Evolutionary conservation across 805 yeast species (phyloP).

Genomic region (Candida alai): DNA sequence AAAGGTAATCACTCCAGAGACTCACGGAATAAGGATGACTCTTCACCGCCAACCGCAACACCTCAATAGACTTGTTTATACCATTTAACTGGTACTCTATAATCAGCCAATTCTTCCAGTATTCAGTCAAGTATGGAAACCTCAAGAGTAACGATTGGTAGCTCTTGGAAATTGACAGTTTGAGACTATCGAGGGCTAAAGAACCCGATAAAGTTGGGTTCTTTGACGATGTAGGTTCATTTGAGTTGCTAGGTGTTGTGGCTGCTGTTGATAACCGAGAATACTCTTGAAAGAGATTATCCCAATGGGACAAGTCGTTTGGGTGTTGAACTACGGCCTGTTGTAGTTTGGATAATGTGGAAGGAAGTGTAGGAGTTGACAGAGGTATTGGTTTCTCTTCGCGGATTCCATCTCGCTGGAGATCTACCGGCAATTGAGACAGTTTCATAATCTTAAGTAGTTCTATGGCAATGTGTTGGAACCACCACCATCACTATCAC

Average conservation of each 20-base stretch:
- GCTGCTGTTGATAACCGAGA: conserved; percentile 19
- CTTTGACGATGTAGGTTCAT: too few species aligned
- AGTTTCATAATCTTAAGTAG: too few species aligned
- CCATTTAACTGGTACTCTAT: conserved; percentile 57
- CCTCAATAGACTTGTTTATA: conserved; percentile 39
- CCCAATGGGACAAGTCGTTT: conserved; percentile 38
- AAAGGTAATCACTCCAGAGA: conserved; percentile 65
- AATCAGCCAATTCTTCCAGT: conserved; percentile 62
- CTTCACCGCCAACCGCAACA: conserved; percentile 43
- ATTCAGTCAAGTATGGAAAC: conserved; percentile 56
- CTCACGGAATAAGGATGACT: conserved; percentile 58
- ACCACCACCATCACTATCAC: too few species aligned
- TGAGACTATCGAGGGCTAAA: conserved; percentile 16
- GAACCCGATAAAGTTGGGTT: too few species aligned
- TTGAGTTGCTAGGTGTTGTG: conserved; percentile 6
- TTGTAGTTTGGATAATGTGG: background rate
- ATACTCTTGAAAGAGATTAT: conserved; percentile 28
- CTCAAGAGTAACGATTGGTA: conserved; percentile 39
- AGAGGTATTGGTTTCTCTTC: too few species aligned
- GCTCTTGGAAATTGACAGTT: conserved; percentile 12
- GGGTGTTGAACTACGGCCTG: conserved; percentile 13
- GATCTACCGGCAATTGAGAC: too few species aligned
- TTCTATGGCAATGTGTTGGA: too few species aligned
- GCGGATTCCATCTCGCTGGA: too few species aligned
- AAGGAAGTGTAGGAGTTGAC: background rate